phyloP scores from a whole-genome alignment of 371 early-diverging fungal genomes.

The Mortierella sp. region DNA sequence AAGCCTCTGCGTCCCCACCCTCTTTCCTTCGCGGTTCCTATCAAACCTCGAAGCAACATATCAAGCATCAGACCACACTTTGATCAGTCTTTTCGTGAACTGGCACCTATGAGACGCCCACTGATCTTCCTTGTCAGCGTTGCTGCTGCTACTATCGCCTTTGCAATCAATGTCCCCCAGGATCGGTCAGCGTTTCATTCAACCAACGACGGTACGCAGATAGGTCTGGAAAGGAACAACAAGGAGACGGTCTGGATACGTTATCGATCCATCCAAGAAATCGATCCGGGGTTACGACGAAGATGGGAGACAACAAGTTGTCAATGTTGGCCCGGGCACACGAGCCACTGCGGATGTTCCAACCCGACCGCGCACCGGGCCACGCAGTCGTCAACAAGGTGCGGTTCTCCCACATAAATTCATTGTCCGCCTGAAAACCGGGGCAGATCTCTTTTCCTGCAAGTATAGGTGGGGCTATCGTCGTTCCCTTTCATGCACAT shows the following conservation, averaged over 20 bases:
- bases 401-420: constrained; percentile 46
- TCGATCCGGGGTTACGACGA: constrained; percentile 37
- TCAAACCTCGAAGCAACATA: neutral
- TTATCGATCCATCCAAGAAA: constrained; percentile 27
- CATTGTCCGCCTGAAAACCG: constrained; percentile 43
- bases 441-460: constrained; percentile 30
- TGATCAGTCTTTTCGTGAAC: neutral
- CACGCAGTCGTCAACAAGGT: constrained; percentile 44
- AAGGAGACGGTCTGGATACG: constrained; percentile 12
- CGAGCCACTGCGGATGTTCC: constrained; percentile 35
- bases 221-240: neutral
- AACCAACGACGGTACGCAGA: neutral
- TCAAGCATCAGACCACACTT: neutral
- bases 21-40: neutral
- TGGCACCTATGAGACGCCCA: constrained; percentile 17
- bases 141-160: constrained; percentile 21
- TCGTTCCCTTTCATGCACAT: no score
- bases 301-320: constrained; percentile 43
- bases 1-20: neutral
- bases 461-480: constrained; percentile 1
- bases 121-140: constrained; percentile 35
- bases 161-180: constrained; percentile 8
- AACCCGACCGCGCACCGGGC: constrained; percentile 28
- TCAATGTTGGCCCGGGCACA: constrained; percentile 40
- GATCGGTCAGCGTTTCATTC: neutral